These are phyloP conservation scores for Dissoconium aciculare DNA, from an alignment of 2,329 filamentous ascomycete genomes.

Conservation along the genomic window DNA sequence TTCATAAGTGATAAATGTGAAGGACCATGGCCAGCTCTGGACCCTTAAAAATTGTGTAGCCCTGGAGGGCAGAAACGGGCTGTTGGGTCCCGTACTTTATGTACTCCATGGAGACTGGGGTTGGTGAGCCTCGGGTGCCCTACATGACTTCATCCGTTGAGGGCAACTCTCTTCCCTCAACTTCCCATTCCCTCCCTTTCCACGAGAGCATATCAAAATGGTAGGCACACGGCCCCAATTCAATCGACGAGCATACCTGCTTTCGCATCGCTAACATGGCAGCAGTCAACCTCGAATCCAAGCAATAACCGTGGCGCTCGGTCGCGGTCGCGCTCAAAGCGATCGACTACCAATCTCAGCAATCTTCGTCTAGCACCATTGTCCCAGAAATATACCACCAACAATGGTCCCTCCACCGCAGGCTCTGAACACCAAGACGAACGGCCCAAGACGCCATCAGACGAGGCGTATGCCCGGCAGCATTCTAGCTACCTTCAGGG, in stretches of 20 bases:
- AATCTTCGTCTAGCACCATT: slow-evolving; percentile 48
- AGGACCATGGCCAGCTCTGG: too few species aligned
- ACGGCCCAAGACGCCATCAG: slow-evolving; percentile 13
- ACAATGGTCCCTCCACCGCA: slow-evolving; percentile 4
- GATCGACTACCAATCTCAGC: slow-evolving; percentile 44
- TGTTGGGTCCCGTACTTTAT: too few species aligned
- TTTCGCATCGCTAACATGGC: neutral
- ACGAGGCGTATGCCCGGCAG: slow-evolving; percentile 16
- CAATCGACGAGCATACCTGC: too few species aligned
- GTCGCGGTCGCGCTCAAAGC: slow-evolving; percentile 25
- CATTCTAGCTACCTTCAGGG: slow-evolving; percentile 34
- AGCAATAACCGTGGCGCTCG: slow-evolving; percentile 10
- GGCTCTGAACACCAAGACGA: slow-evolving; percentile 22
- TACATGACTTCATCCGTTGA: slow-evolving; percentile 1
- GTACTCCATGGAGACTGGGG: too few species aligned
- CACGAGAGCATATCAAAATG: too few species aligned
- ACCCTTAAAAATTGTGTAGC: too few species aligned
- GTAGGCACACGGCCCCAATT: too few species aligned
- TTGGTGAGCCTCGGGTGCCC: too few species aligned
- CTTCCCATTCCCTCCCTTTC: too few species aligned
- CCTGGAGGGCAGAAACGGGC: too few species aligned
- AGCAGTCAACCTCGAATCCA: neutral
- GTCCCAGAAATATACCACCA: slow-evolving; percentile 29
- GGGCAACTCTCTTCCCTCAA: too few species aligned
- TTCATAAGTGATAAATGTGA: too few species aligned